These are phyloP conservation scores for Ophiocordyceps camponoti-leonardi DNA, from an alignment of 2,329 filamentous ascomycete species.

Conservation along the genomic window DNA sequence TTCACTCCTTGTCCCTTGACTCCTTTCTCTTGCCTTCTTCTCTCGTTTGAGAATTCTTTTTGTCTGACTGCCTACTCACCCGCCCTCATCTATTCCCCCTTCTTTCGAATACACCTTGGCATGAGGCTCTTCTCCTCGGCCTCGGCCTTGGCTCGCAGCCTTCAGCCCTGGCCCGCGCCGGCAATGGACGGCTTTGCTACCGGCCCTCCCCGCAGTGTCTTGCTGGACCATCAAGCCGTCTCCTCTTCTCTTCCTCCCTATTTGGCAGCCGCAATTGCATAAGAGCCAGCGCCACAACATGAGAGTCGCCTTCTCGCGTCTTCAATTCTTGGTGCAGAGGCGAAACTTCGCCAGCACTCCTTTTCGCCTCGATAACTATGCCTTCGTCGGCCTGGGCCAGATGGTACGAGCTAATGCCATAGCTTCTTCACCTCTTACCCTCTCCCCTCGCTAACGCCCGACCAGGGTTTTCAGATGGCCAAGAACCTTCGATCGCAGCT, in stretches of 20 bases:
- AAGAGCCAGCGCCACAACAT: conserved; percentile 2
- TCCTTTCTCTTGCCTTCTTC: not conserved
- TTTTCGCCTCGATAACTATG: conserved; percentile 32
- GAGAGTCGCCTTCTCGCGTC: conserved; percentile 7
- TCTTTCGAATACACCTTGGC: not conserved
- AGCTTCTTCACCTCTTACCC: not conserved
- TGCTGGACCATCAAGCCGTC: not conserved
- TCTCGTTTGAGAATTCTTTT: not conserved
- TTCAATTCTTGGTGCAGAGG: conserved; percentile 15
- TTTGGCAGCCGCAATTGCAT: not conserved
- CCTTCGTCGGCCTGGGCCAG: conserved; percentile 42
- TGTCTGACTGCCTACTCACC: not conserved
- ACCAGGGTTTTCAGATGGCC: conserved; percentile 44
- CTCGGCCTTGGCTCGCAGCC: not conserved
- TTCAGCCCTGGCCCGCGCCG: not conserved
- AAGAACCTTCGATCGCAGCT: conserved; percentile 43
- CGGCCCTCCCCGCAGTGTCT: not conserved
- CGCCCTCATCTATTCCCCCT: not conserved
- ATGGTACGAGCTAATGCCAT: conserved; percentile 27
- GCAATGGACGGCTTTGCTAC: conserved; percentile 15
- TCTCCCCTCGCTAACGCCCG: conserved; percentile 3
- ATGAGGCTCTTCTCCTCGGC: not conserved
- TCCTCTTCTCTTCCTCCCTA: conserved; percentile 4
- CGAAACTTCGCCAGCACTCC: conserved; percentile 33
- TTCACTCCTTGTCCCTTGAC: not conserved